phyloP scores from a whole-genome alignment of 2,329 filamentous ascomycete genomes.

The Thielaviopsis populi region DNA sequence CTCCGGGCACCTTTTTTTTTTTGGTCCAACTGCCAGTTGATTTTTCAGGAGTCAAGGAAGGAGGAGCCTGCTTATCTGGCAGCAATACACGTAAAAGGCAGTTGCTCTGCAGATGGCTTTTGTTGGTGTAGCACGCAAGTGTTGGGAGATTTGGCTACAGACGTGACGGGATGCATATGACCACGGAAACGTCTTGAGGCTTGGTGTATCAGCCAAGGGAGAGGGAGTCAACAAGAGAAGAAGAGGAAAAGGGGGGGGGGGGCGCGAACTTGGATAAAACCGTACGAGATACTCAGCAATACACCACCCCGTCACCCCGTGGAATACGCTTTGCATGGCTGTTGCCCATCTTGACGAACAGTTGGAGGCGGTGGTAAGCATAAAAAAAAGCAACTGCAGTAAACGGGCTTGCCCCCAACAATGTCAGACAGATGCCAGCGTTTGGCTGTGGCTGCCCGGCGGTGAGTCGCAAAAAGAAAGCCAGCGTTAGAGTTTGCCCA shows the following conservation, averaged over 20 bases:
- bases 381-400: background rate
- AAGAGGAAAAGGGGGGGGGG: background rate
- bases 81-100: background rate
- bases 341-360: background rate
- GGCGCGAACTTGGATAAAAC: background rate
- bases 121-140: background rate
- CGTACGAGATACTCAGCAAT: background rate
- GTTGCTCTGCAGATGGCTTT: background rate
- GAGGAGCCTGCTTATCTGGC: background rate
- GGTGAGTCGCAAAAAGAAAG: slow-evolving; percentile 1
- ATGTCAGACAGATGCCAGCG: background rate
- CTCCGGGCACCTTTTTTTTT: background rate
- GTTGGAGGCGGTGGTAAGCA: background rate
- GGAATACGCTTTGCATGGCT: background rate
- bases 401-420: background rate
- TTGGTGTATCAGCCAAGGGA: too few relatives aligned
- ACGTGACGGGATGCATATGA: background rate
- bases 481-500: background rate
- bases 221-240: too few relatives aligned
- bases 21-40: background rate
- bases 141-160: background rate
- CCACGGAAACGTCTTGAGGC: background rate
- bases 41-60: background rate
- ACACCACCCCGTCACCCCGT: too few relatives aligned
- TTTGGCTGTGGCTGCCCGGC: slow-evolving; percentile 4